Evolutionary conservation across 2,329 filamentous ascomycete species (phyloP).

Genomic region (Xylaria sp.): DNA sequence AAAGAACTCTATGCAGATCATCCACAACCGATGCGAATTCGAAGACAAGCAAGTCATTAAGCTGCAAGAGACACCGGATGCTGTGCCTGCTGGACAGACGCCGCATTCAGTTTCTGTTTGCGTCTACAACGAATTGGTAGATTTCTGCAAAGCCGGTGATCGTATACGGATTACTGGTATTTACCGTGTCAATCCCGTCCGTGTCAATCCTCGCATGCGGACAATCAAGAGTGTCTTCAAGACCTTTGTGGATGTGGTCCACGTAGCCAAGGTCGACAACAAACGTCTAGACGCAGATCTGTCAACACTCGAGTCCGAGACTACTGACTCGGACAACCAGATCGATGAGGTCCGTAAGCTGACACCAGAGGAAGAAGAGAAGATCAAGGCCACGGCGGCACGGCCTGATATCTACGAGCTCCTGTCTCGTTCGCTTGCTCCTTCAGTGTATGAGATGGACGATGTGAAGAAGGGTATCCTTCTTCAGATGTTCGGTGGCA

Average conservation of each 20-base stretch:
- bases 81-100: constrained; percentile 89
- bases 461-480: constrained; percentile 98
- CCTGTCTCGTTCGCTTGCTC: constrained; percentile 81
- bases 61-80: constrained; percentile 93
- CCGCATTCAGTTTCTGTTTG: constrained; percentile 95
- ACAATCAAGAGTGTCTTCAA: constrained; percentile 95
- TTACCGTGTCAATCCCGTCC: constrained; percentile 89
- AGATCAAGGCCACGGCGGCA: constrained; percentile 74
- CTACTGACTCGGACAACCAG: constrained; percentile 62
- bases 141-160: constrained; percentile 97
- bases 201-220: constrained; percentile 87
- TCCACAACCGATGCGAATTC: constrained; percentile 92
- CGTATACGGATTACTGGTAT: constrained; percentile 93
- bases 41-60: constrained; percentile 99
- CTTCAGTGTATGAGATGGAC: constrained; percentile 95
- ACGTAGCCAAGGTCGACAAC: constrained; percentile 95
- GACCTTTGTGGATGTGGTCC: constrained; percentile 91
- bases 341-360: constrained; percentile 82
- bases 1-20: constrained; percentile 95
- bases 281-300: constrained; percentile 87
- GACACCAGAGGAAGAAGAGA: constrained; percentile 78
- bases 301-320: constrained; percentile 81
- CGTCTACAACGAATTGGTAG: constrained; percentile 93
- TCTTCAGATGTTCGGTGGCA: constrained; percentile 92
- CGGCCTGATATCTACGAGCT: constrained; percentile 90